phyloP scores from a whole-genome alignment of 2,329 filamentous ascomycete genomes.

The Diaporthe helianthi region DNA sequence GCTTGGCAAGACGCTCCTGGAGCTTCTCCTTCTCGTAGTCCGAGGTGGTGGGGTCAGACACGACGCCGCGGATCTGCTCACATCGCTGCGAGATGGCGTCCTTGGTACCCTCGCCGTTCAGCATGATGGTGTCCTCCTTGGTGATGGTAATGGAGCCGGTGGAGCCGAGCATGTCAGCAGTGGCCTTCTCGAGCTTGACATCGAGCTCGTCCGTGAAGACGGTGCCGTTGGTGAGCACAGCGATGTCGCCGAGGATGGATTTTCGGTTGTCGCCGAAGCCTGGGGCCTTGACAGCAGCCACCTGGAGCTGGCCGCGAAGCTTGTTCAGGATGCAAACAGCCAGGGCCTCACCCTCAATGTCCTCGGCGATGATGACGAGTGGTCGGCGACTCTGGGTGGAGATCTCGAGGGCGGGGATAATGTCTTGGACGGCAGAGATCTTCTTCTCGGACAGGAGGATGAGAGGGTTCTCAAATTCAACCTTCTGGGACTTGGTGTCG shows the following conservation, averaged over 20 bases:
- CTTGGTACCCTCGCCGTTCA: constrained; percentile 97
- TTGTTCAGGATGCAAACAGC: constrained; percentile 99
- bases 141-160: constrained; percentile 99
- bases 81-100: constrained; percentile 92
- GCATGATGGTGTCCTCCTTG: constrained; percentile 99
- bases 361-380: constrained; percentile 97
- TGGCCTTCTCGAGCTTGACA: constrained; percentile 98
- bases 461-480: constrained; percentile 99
- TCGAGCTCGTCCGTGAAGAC: constrained; percentile 99
- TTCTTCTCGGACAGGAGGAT: constrained; percentile 99
- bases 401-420: constrained; percentile 95
- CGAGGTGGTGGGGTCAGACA: constrained; percentile 89
- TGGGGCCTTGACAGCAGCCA: constrained; percentile 97
- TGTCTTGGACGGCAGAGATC: constrained; percentile 99
- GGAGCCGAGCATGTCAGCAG: constrained; percentile 92
- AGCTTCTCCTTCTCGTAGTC: constrained; percentile 99
- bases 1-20: constrained; percentile 98
- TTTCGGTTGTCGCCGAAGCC: constrained; percentile 99
- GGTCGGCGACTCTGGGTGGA: constrained; percentile 95
- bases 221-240: constrained; percentile 92
- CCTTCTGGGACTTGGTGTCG: constrained; percentile 97
- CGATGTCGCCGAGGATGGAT: constrained; percentile 97
- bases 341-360: constrained; percentile 97
- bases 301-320: constrained; percentile 98
- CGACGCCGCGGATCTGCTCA: constrained; percentile 98